phyloP scores from a whole-genome alignment of 306 rosid species.

The Cicer arietinum region DNA sequence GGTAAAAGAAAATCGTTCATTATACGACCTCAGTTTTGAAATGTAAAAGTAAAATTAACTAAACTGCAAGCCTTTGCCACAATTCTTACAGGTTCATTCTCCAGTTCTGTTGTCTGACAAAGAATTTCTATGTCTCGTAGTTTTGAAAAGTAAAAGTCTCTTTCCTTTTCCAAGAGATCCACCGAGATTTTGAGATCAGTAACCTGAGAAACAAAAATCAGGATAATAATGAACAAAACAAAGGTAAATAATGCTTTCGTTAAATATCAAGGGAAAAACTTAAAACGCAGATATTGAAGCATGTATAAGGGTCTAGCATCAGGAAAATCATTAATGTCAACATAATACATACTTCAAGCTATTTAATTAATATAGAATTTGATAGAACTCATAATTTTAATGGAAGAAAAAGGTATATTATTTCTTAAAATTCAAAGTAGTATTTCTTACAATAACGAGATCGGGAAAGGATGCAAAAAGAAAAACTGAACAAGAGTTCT shows the following conservation, averaged over 20 bases:
- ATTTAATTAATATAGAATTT: conserved; percentile 25
- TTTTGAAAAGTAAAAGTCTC: conserved; percentile 95
- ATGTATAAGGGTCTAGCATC: background rate
- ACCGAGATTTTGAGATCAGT: conserved; percentile 84
- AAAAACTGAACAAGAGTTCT: too few species aligned
- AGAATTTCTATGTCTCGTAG: conserved; percentile 93
- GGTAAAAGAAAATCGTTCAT: conserved; percentile 20
- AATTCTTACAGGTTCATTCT: conserved; percentile 79
- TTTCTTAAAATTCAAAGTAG: too few species aligned
- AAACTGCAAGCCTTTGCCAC: conserved; percentile 22
- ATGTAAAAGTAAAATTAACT: conserved; percentile 2
- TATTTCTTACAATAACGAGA: too few species aligned
- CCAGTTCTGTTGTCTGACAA: conserved; percentile 80
- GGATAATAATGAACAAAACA: conserved; percentile 30
- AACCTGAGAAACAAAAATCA: conserved; percentile 60
- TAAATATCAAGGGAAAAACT: conserved; percentile 25
- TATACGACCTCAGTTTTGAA: background rate
- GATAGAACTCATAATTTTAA: too few species aligned
- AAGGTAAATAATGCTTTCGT: conserved; percentile 7
- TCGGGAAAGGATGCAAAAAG: too few species aligned
- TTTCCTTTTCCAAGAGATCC: conserved; percentile 91
- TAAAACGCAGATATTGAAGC: background rate
- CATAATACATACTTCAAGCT: conserved; percentile 5
- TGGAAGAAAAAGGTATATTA: too few species aligned
- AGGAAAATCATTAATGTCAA: conserved; percentile 6